A percentile compares a stretch with the other conserved stretches of the same genome.
Evolutionary conservation across 768 basidiomycete genomes (phyloP).

Genomic region (Suillus spraguei): DNA sequence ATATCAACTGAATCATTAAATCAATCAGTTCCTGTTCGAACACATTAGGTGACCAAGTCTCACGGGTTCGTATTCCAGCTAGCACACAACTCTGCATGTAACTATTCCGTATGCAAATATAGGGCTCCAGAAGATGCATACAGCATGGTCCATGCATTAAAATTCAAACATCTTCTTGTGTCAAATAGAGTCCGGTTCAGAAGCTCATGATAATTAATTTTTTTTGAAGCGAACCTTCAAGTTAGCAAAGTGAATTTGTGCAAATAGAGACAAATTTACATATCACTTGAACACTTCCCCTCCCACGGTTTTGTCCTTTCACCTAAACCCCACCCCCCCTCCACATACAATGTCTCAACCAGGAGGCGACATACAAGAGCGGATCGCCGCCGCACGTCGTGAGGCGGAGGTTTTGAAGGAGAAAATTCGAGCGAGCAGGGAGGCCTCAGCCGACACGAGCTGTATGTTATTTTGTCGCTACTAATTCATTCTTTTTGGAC

Average conservation of each 20-base stretch:
- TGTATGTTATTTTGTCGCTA: slow-evolving; percentile 55
- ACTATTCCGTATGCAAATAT: not conserved
- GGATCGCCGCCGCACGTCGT: slow-evolving; percentile 94
- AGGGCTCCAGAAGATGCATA: not conserved
- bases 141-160: too few species aligned
- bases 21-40: not conserved
- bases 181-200: not conserved
- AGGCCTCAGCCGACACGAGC: slow-evolving; percentile 97
- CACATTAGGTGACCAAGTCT: not conserved
- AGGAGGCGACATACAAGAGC: slow-evolving; percentile 84
- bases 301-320: slow-evolving; percentile 11
- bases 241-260: not conserved
- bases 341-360: slow-evolving; percentile 68
- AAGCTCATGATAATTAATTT: not conserved
- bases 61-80: not conserved
- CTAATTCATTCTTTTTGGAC: slow-evolving; percentile 9
- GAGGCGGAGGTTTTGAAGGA: slow-evolving; percentile 98
- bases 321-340: slow-evolving; percentile 4
- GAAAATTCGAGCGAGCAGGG: slow-evolving; percentile 95
- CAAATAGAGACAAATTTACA: slow-evolving; percentile 9
- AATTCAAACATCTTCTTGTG: not conserved
- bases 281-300: slow-evolving; percentile 5
- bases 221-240: not conserved
- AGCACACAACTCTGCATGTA: not conserved
- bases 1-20: not conserved